Conservation (phyloP, 257 asterid species). For the Primulina huaijiensis region DNA sequence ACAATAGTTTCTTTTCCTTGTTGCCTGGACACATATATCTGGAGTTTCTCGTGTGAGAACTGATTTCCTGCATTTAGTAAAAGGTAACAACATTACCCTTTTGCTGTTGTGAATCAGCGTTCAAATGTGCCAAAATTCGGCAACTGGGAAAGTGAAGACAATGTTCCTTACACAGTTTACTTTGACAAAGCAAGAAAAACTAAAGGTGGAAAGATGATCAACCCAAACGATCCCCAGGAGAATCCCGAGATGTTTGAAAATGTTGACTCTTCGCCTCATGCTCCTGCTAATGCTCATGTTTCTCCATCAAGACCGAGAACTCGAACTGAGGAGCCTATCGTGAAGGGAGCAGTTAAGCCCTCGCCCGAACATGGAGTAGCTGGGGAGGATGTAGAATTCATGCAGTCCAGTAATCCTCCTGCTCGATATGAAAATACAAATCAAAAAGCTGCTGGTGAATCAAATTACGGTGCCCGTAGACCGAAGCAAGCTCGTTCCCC, state of each 20-base stretch:
- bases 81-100: background rate
- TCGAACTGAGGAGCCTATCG: conserved; percentile 35
- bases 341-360: conserved; percentile 38
- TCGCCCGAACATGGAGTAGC: conserved; percentile 28
- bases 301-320: conserved; percentile 30
- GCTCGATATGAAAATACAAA: conserved; percentile 30
- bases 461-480: conserved; percentile 39
- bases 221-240: conserved; percentile 76
- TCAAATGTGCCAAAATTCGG: conserved; percentile 51
- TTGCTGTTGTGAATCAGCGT: conserved; percentile 30
- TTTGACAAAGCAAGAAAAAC: conserved; percentile 72
- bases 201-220: conserved; percentile 59
- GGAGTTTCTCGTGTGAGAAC: background rate
- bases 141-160: conserved; percentile 54
- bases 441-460: conserved; percentile 26
- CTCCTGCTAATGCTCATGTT: conserved; percentile 15
- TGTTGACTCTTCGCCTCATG: conserved; percentile 24
- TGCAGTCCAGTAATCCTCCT: conserved; percentile 33
- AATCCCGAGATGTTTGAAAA: conserved; percentile 53
- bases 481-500: conserved; percentile 36
- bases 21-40: background rate
- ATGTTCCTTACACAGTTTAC: conserved; percentile 70
- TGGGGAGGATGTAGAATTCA: conserved; percentile 37
- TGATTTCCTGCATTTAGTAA: background rate
- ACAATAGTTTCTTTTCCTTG: background rate